phyloP scores from a whole-genome alignment of 1,284 basidiomycete genomes.

The Pterula multifida region DNA sequence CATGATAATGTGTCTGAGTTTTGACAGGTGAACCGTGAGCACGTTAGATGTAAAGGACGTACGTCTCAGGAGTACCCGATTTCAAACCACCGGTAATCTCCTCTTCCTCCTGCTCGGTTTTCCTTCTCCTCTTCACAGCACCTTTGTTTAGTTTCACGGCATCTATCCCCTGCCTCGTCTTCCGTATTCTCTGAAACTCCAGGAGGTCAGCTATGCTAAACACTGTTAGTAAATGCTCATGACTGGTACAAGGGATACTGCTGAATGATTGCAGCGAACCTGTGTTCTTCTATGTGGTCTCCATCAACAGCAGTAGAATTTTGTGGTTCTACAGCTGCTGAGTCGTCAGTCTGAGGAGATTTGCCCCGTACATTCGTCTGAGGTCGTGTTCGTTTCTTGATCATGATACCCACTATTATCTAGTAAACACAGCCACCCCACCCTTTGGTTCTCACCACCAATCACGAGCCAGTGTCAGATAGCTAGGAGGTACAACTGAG shows the following conservation, averaged over 20 bases:
- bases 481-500: too few relatives aligned
- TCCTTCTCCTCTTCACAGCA: slow-evolving; percentile 60
- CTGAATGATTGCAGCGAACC: not conserved
- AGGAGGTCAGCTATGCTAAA: slow-evolving; percentile 72
- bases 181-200: slow-evolving; percentile 70
- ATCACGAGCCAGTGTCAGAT: too few relatives aligned
- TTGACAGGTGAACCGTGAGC: not conserved
- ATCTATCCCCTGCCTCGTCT: slow-evolving; percentile 77
- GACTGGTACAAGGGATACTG: not conserved
- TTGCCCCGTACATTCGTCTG: slow-evolving; percentile 22
- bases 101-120: slow-evolving; percentile 36
- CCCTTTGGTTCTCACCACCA: too few relatives aligned
- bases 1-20: too few relatives aligned
- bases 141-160: slow-evolving; percentile 76
- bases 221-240: slow-evolving; percentile 3
- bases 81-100: slow-evolving; percentile 44
- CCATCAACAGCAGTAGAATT: not conserved
- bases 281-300: not conserved
- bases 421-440: too few relatives aligned
- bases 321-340: slow-evolving; percentile 3
- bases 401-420: too few relatives aligned
- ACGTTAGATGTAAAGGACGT: slow-evolving; percentile 13
- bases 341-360: slow-evolving; percentile 19
- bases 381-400: slow-evolving; percentile 37
- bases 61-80: slow-evolving; percentile 45